Conservation (phyloP, 257 asterid genomes). For the Solanum tarapatanum region DNA sequence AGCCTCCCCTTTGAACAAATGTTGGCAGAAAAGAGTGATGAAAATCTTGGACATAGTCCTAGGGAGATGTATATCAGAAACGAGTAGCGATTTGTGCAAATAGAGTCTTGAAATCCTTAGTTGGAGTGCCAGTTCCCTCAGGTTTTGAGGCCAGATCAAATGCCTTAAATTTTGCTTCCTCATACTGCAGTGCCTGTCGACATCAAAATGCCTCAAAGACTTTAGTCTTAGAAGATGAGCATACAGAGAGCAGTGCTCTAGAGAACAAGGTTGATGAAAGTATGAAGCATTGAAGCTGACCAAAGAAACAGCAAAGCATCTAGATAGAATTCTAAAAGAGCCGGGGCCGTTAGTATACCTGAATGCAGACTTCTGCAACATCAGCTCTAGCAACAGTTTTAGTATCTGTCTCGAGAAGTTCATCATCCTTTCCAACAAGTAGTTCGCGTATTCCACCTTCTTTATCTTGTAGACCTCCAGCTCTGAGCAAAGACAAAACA, state of each 20-base stretch:
- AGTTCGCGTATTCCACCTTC: slow-evolving; percentile 87
- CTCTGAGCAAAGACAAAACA: slow-evolving; percentile 28
- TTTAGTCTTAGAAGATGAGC: neutral
- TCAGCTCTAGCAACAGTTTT: slow-evolving; percentile 68
- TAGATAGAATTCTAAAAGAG: neutral
- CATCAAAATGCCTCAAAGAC: neutral
- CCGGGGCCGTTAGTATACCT: slow-evolving; percentile 22
- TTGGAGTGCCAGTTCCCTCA: slow-evolving; percentile 73
- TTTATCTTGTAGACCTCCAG: slow-evolving; percentile 92
- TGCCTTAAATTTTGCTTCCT: slow-evolving; percentile 78
- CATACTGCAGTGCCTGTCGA: slow-evolving; percentile 65
- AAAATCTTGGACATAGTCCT: neutral
- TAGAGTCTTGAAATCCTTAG: slow-evolving; percentile 77
- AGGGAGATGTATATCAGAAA: slow-evolving; percentile 30
- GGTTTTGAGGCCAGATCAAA: slow-evolving; percentile 86
- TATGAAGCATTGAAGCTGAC: neutral
- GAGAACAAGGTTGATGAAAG: neutral
- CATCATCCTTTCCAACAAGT: slow-evolving; percentile 81
- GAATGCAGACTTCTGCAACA: slow-evolving; percentile 89
- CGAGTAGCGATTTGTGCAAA: slow-evolving; percentile 55
- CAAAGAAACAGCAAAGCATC: neutral
- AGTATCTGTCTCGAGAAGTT: slow-evolving; percentile 74
- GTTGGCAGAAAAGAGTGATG: neutral
- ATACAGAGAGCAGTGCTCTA: neutral
- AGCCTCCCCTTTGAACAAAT: neutral